A percentile compares a stretch with the other conserved stretches of the same genome.
These are phyloP conservation scores for Tephrocybe sp. DNA, from an alignment of 768 basidiomycete species.

Conservation along the genomic window DNA sequence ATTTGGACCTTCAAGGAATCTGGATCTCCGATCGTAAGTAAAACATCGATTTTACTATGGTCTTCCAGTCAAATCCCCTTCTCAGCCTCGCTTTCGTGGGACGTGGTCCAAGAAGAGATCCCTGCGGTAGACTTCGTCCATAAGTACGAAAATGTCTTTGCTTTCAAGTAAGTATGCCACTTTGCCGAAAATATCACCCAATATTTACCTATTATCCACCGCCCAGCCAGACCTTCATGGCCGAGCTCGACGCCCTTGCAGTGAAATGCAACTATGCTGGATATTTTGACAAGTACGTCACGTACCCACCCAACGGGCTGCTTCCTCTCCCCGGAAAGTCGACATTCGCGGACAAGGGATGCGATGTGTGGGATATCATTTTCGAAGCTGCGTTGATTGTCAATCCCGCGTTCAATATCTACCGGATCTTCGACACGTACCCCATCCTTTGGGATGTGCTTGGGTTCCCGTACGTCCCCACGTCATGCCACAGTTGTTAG, in stretches of 20 bases:
- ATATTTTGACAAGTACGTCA: constrained; percentile 62
- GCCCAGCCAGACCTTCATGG: constrained; percentile 61
- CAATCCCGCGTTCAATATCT: constrained; percentile 79
- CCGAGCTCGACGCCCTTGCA: constrained; percentile 53
- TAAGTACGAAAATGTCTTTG: constrained; percentile 68
- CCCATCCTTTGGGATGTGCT: constrained; percentile 80
- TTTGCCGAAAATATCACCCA: background rate
- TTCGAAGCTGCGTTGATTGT: constrained; percentile 58
- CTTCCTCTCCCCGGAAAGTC: constrained; percentile 71
- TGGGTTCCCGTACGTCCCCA: constrained; percentile 64
- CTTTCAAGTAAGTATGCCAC: constrained; percentile 57
- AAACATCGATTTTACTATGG: background rate
- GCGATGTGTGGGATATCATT: constrained; percentile 69
- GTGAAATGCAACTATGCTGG: constrained; percentile 60
- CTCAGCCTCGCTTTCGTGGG: constrained; percentile 58
- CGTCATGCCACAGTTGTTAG: background rate
- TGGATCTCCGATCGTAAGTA: constrained; percentile 73
- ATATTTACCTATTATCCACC: background rate
- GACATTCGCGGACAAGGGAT: constrained; percentile 43
- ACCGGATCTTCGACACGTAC: constrained; percentile 75
- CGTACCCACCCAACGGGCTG: constrained; percentile 64
- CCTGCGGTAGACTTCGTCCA: constrained; percentile 76
- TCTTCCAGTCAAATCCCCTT: background rate
- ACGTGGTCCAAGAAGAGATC: constrained; percentile 66
- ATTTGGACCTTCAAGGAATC: constrained; percentile 64